Base-by-base conservation (phyloP, 495 filamentous ascomycete genomes). In the Aspergillus incahuasiensis region DNA sequence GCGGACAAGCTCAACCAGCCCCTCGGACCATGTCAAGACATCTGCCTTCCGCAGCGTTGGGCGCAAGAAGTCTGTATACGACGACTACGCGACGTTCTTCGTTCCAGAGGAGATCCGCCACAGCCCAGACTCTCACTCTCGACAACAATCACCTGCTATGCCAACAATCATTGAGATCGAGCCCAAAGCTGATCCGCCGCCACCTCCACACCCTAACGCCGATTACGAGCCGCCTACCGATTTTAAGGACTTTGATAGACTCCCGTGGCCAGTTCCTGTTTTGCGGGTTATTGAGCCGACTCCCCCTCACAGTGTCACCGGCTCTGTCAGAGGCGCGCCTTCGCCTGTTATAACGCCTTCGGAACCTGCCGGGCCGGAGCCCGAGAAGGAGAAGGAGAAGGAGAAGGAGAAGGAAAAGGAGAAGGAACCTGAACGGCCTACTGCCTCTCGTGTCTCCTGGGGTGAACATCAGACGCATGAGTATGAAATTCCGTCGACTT, bases 401-500 rank as follows among this genome's bases (percentile, higher is more conserved):
- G 66, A 65, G 21, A 61, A 58, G 42, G 48, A 55, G n/a, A n/a
- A n/a, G n/a, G 55, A 58, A 49, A 62, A 57, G 12, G 66, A 65
- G 21, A 61, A 58, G 42, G 48, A 55, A 6, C 56, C 65, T 6
- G 63, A 69, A 50, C 64, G 66, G 11, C 52, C 67, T 43, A 74
- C 75, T 30, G 67, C 70, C n/a, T 76, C 77, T 15, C 80, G 81
- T 28, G 80, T 85, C 8, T 82, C 76, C 9, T 86, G 82, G 83
- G 82, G 82, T 28, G 72, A 83, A 39, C 82, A 82, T 56, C 70
- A 82, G 54, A 86, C 79, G 6, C 79, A 83, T 49, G 81, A 82
- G 62, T 83, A 79, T 32, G 81, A 83, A 22, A 73, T 81, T 16
- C 79, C 79, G 47, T 80, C 75, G 48, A 79, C 82, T n/a, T 79